Evolutionary conservation across 2,329 filamentous ascomycete species (phyloP).

Genomic region (Juglanconis juglandina): DNA sequence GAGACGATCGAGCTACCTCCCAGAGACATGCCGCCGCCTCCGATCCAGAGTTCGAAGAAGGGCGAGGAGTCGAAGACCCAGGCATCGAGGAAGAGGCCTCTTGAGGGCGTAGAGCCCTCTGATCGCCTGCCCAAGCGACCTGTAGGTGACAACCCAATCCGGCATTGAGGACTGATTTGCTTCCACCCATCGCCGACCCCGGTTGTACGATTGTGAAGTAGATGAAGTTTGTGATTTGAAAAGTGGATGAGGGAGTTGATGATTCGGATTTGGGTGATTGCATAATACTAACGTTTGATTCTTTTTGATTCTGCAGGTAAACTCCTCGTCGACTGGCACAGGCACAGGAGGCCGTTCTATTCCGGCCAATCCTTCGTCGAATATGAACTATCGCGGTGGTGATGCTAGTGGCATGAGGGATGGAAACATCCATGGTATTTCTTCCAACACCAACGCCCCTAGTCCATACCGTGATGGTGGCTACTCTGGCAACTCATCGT

Average conservation of each 20-base stretch:
- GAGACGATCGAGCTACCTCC: constrained; percentile 22
- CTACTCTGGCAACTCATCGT: not conserved
- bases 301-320: not conserved
- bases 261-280: not conserved
- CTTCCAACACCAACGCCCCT: not conserved
- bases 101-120: constrained; percentile 34
- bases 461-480: not conserved
- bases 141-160: constrained; percentile 31
- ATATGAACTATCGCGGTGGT: not conserved
- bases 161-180: not conserved
- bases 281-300: constrained; percentile 1
- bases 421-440: not conserved
- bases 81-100: constrained; percentile 39
- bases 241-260: not conserved
- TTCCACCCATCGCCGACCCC: not conserved
- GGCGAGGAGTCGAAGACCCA: constrained; percentile 19
- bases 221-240: not conserved
- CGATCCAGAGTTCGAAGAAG: not conserved
- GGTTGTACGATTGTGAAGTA: not conserved
- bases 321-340: not conserved
- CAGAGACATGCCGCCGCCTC: constrained; percentile 9
- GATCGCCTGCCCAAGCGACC: constrained; percentile 34
- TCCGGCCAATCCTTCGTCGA: not conserved
- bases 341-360: not conserved
- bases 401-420: not conserved